phyloP scores from a whole-genome alignment of 257 asterid species.

The Nicotiana attenuata region DNA sequence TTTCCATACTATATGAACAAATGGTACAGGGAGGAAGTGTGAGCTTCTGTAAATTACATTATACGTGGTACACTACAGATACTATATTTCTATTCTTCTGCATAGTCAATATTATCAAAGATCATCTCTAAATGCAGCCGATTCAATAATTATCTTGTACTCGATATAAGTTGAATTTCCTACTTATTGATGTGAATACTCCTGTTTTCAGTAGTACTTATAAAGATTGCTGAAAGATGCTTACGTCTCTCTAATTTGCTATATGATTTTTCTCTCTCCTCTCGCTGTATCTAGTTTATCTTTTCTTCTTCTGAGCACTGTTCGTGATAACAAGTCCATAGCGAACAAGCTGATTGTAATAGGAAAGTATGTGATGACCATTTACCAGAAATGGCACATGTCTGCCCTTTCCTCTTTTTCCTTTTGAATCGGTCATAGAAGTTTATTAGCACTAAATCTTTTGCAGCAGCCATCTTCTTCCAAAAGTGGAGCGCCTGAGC shows the following conservation, averaged over 20 bases:
- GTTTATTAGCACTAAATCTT: conserved; percentile 23
- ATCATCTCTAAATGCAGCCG: background rate
- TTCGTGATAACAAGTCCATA: background rate
- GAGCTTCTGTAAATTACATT: background rate
- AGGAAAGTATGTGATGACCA: background rate
- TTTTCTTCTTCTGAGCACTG: background rate
- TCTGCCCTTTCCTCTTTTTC: background rate
- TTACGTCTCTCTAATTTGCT: background rate
- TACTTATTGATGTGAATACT: background rate
- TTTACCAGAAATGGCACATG: background rate
- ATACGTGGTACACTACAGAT: background rate
- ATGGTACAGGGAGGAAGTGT: background rate
- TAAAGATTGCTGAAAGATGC: background rate
- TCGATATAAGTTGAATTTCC: background rate
- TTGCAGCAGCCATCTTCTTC: conserved; percentile 59
- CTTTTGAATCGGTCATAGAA: background rate
- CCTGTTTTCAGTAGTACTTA: background rate
- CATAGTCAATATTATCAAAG: background rate
- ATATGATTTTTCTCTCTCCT: background rate
- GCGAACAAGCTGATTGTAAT: background rate
- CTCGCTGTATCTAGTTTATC: background rate
- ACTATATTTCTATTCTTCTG: background rate
- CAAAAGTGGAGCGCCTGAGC: conserved; percentile 71
- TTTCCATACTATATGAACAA: background rate
- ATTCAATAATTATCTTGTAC: background rate